Base-by-base conservation (phyloP, 768 basidiomycete genomes). In the Coprinellus micaceus region DNA sequence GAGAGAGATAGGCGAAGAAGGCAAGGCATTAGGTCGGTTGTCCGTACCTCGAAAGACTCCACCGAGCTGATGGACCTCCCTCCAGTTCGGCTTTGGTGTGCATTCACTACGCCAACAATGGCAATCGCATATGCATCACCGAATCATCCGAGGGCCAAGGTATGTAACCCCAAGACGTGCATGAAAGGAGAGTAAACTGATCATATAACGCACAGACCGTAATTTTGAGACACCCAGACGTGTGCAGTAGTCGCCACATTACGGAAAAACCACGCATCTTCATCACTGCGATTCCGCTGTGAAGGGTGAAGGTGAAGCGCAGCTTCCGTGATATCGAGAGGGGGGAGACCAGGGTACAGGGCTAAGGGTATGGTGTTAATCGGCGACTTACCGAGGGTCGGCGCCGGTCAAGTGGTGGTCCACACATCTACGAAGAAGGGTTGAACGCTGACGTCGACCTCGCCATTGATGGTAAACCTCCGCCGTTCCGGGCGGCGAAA, bases 41-140 rank as follows among this genome's bases (percentile, higher is more conserved):
- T 57, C 21, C 24, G 13, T 15, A 52, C 43, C 30, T 12, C 13
- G 17, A 19, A 29, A 19, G 33, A 15, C 5, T 36, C 22, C 40
- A 33, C 36, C 36, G 45, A 19, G 53, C n/a, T 30, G 11, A 33
- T 22, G 28, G 25, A 6, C n/a, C n/a, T n/a, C n/a, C n/a, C 13
- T 41, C 13, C 40, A 88, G 89, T 79, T 28, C 82, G 88, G 30
- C 69, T 91, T 36, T 92, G 89, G 88, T 91, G 90, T 64, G 88
- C 83, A 39, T 93, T 92, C 70, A 92, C 91, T 6, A 86, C 91
- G 24, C 75, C 82, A 19, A 89, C 86, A 66, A 91, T 93, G 89
- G 88, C 90, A 0, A 74, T 92, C 53, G 89, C 80, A 28, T 90
- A 86, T 62, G 82, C 81, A 17, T 83, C 86, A 17, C 77, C 82